These are phyloP conservation scores for Colletotrichum orbiculare DNA, from an alignment of 2,329 filamentous ascomycete genomes.

Conservation along the genomic window DNA sequence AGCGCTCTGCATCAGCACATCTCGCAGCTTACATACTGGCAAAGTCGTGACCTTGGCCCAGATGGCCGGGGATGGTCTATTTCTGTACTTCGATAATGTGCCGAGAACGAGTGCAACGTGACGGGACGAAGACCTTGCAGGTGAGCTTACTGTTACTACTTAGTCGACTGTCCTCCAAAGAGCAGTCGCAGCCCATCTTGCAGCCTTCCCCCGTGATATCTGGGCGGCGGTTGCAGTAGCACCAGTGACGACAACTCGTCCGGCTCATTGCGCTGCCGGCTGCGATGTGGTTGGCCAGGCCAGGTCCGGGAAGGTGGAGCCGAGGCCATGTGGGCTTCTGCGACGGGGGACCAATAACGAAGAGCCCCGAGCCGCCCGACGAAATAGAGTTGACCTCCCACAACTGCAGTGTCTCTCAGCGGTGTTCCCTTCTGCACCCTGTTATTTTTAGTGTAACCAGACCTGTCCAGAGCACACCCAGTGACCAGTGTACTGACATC, in stretches of 20 bases:
- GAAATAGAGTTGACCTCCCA: slow-evolving; percentile 35
- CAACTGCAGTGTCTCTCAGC: neutral
- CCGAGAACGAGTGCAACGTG: neutral
- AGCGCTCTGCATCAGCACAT: slow-evolving; percentile 4
- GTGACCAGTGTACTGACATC: no score
- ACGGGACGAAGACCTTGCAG: no score
- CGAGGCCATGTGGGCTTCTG: slow-evolving; percentile 8
- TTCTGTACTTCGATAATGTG: neutral
- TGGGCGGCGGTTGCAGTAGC: slow-evolving; percentile 35
- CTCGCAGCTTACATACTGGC: slow-evolving; percentile 12
- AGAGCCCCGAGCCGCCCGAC: slow-evolving; percentile 26
- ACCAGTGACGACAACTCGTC: slow-evolving; percentile 25
- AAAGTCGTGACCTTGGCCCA: neutral
- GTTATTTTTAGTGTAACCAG: slow-evolving; percentile 34
- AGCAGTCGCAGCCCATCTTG: slow-evolving; percentile 5
- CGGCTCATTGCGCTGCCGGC: slow-evolving; percentile 4
- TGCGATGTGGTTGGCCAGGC: slow-evolving; percentile 25
- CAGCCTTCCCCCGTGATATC: slow-evolving; percentile 24
- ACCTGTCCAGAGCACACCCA: neutral
- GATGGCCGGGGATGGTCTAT: slow-evolving; percentile 16
- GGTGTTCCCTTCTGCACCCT: neutral
- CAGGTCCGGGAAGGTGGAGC: neutral
- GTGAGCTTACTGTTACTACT: neutral
- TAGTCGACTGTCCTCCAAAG: slow-evolving; percentile 14
- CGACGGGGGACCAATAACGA: slow-evolving; percentile 26